Evolutionary conservation across 2,329 filamentous ascomycete species (phyloP).

Genomic region (Amphichorda felina): DNA sequence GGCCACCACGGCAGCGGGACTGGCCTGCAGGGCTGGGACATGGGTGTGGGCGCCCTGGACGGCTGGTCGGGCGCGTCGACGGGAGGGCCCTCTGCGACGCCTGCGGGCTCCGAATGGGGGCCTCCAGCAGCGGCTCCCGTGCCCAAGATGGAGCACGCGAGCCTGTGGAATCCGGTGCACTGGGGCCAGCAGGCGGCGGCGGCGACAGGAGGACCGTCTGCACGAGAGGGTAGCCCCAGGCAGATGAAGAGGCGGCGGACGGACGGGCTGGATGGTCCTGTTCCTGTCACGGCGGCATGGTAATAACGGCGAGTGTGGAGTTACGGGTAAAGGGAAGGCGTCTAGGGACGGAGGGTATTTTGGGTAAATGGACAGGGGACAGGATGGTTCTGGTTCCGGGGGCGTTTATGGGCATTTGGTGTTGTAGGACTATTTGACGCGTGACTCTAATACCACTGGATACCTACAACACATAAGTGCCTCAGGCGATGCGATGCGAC

Average conservation of each 20-base stretch:
- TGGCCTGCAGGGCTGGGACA: conserved; percentile 24
- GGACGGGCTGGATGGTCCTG: conserved; percentile 17
- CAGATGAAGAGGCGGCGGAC: conserved; percentile 23
- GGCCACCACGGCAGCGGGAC: conserved; percentile 14
- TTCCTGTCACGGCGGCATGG: conserved; percentile 20
- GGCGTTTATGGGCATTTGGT: too few species aligned
- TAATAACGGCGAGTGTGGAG: too few species aligned
- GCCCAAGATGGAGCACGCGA: conserved; percentile 18
- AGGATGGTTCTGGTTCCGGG: too few species aligned
- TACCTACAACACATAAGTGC: too few species aligned
- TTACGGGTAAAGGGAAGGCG: too few species aligned
- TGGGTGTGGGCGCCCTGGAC: conserved; percentile 17
- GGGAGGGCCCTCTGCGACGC: conserved; percentile 1
- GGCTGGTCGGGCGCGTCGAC: conserved; percentile 16
- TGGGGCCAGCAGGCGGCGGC: background rate
- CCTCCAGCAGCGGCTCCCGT: conserved; percentile 7
- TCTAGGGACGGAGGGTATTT: too few species aligned
- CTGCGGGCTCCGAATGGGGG: background rate
- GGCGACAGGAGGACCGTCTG: conserved; percentile 4
- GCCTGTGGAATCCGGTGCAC: conserved; percentile 15
- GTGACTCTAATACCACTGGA: too few species aligned
- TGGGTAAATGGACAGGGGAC: too few species aligned
- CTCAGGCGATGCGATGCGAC: too few species aligned
- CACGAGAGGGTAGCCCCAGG: conserved; percentile 22
- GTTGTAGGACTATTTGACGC: too few species aligned